phyloP scores from a whole-genome alignment of 441 rosid species.

The Brassica balearica region DNA sequence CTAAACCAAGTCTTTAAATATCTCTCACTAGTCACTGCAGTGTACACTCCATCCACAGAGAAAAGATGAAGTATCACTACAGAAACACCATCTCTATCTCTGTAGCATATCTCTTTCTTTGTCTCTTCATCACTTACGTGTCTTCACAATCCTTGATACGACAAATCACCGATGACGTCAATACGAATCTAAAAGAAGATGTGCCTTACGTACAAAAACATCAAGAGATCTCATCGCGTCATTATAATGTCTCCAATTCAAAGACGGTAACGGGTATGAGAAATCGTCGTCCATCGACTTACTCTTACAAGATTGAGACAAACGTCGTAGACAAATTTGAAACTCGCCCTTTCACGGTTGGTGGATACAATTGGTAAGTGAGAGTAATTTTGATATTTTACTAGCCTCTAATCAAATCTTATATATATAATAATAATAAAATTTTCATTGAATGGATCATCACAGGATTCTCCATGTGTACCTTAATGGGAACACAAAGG shows the following conservation, averaged over 20 bases:
- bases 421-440: background rate
- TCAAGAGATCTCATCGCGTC: constrained; percentile 18
- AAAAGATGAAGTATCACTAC: constrained; percentile 14
- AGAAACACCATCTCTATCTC: constrained; percentile 3
- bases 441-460: background rate
- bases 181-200: background rate
- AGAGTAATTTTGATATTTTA: constrained; percentile 1
- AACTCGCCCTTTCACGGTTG: background rate
- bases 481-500: constrained; percentile 1
- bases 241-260: constrained; percentile 21
- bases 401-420: background rate
- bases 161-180: constrained; percentile 24
- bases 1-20: background rate
- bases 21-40: background rate
- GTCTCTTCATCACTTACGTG: constrained; percentile 25
- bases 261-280: constrained; percentile 4
- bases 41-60: background rate
- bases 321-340: background rate
- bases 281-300: constrained; percentile 27
- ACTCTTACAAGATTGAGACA: constrained; percentile 28
- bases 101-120: constrained; percentile 4
- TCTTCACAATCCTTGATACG: constrained; percentile 15
- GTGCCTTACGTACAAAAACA: background rate
- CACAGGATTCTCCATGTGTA: constrained; percentile 10
- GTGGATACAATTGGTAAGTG: constrained; percentile 2